Evolutionary conservation across 2,329 filamentous ascomycete species (phyloP).

Genomic region (Plectosphaerella sp.): DNA sequence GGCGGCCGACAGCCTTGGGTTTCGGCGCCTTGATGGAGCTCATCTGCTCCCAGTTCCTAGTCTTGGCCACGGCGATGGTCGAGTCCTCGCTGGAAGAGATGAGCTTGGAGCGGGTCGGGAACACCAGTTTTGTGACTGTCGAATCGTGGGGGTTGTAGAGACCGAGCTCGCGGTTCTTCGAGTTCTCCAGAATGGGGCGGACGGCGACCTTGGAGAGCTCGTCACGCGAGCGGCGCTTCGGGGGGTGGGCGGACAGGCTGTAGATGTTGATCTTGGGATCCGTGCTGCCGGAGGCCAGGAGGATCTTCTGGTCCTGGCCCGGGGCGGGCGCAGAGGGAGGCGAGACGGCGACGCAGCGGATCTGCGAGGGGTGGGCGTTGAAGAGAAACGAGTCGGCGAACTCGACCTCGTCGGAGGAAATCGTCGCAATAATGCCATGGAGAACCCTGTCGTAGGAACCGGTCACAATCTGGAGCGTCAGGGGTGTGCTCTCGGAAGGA

Average conservation of each 20-base stretch:
- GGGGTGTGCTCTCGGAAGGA: constrained; percentile 14
- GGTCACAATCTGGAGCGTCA: constrained; percentile 82
- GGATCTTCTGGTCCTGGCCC: constrained; percentile 71
- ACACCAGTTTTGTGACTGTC: constrained; percentile 73
- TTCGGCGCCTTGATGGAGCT: constrained; percentile 86
- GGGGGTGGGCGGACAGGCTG: constrained; percentile 71
- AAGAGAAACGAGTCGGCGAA: constrained; percentile 96
- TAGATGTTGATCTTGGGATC: constrained; percentile 96
- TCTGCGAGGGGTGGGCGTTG: constrained; percentile 84
- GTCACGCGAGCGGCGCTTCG: constrained; percentile 50
- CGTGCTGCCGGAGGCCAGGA: constrained; percentile 85
- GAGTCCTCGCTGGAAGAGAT: constrained; percentile 88
- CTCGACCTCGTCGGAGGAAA: constrained; percentile 47
- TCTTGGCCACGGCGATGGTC: constrained; percentile 80
- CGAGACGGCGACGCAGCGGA: constrained; percentile 84
- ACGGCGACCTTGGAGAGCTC: constrained; percentile 64
- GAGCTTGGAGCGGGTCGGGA: constrained; percentile 83
- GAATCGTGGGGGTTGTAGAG: constrained; percentile 82
- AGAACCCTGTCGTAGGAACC: constrained; percentile 93
- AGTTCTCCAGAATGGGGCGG: constrained; percentile 75
- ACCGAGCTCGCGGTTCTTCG: constrained; percentile 83
- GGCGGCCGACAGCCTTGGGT: constrained; percentile 73
- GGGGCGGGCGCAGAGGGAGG: constrained; percentile 59
- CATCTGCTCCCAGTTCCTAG: constrained; percentile 83
- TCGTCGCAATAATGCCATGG: constrained; percentile 80